Conservation (phyloP, 2,329 filamentous ascomycete genomes). For the Pochonia chlamydosporia region DNA sequence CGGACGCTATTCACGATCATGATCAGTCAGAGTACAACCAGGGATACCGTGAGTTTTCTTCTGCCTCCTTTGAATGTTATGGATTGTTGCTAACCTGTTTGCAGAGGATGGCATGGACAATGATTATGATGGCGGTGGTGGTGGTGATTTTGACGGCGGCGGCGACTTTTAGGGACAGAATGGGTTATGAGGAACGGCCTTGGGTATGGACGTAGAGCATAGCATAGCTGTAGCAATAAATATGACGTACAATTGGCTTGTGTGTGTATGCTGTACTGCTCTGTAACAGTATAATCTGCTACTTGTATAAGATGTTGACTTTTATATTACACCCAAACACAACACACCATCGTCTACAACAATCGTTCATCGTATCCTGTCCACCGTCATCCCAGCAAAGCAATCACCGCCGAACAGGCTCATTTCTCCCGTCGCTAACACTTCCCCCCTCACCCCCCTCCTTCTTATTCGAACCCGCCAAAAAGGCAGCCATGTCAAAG, state of each 20-base stretch:
- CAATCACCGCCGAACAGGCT: constrained; percentile 34
- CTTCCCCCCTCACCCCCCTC: constrained; percentile 19
- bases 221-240: not conserved
- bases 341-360: no score
- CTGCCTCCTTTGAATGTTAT: not conserved
- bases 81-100: constrained; percentile 11
- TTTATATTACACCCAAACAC: no score
- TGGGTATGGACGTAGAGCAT: not conserved
- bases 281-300: no score
- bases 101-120: constrained; percentile 23
- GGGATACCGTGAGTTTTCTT: constrained; percentile 31
- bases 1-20: constrained; percentile 58
- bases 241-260: not conserved
- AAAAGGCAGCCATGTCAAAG: constrained; percentile 59
- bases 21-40: constrained; percentile 51
- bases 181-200: not conserved
- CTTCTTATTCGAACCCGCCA: constrained; percentile 50
- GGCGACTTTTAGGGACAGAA: constrained; percentile 11
- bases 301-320: no score
- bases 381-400: no score
- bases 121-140: constrained; percentile 12
- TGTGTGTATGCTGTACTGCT: no score
- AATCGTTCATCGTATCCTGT: no score
- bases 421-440: constrained; percentile 28
- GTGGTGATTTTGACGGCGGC: constrained; percentile 19